Evolutionary conservation across 2,329 filamentous ascomycete genomes (phyloP), one percentile per base, ranked within the genome.

Genomic region (Penicillium sp.): DNA sequence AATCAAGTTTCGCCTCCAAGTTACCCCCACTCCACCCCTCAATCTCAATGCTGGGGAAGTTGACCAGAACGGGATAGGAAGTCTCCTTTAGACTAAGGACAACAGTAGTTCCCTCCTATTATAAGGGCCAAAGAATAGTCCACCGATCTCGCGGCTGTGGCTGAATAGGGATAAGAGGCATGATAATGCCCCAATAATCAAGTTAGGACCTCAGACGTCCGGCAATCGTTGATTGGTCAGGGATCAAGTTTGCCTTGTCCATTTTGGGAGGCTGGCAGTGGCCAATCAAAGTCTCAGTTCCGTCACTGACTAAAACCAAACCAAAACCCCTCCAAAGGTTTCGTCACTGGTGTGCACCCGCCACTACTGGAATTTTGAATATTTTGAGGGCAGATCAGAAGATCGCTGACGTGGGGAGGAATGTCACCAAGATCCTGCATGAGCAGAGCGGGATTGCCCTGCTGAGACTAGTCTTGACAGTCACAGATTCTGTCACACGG

Each of bases 301-400:
- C n/a, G 4, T 6, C 27, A 14, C 26, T 49, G 46, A 49, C 49
- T 44, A 52, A 20, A 52, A 49, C 49, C 42, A 52, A 20, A 52
- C 32, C 26, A 18, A 13, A 10, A 16, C 38, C 28, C 37, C 28
- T 22, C 16, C 31, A 16, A 16, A 34, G 31, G 31, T 49, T 52
- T 52, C 46, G 46, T 46, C 49, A 49, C 40, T 18, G n/a, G 16
- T 22, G 11, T 20, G 13, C 24, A 18, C 20, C 11, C 40, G 40
- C 29, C 14, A 18, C 14, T 29, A 28, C 22, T 26, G 27, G 14
- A 36, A 13, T 4, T 4, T 20, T 45, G 42, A 36, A 22, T 26
- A n/a, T n/a, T n/a, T n/a, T n/a, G n/a, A n/a, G n/a, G n/a, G 56
- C 51, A 46, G 57, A 61, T 61, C 53, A 37, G 59, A 58, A 54